Evolutionary conservation across 2,329 filamentous ascomycete genomes (phyloP).

Genomic region (Ophiocordyceps sinensis): DNA sequence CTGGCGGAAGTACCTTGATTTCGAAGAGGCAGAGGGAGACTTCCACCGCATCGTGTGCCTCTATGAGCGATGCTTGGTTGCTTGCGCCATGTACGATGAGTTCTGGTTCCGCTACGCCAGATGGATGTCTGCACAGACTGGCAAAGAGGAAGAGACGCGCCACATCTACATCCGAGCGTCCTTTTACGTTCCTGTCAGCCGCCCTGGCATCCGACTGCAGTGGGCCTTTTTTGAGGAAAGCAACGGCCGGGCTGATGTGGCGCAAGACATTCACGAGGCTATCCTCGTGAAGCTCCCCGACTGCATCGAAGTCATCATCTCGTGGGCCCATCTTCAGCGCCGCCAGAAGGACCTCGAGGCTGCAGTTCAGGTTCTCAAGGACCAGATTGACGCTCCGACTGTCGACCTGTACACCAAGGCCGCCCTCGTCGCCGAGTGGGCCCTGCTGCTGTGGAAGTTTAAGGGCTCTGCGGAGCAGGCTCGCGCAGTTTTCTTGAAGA

Average conservation of each 20-base stretch:
- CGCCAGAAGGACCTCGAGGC: slow-evolving; percentile 73
- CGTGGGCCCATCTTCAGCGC: slow-evolving; percentile 73
- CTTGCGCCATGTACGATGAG: slow-evolving; percentile 88
- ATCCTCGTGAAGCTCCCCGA: slow-evolving; percentile 65
- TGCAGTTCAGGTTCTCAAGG: slow-evolving; percentile 70
- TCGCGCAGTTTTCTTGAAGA: slow-evolving; percentile 68
- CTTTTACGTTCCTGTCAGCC: slow-evolving; percentile 78
- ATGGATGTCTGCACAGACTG: slow-evolving; percentile 75
- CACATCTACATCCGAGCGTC: slow-evolving; percentile 84
- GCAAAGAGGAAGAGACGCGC: slow-evolving; percentile 77
- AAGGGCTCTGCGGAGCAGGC: slow-evolving; percentile 71
- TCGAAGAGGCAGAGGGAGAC: slow-evolving; percentile 76
- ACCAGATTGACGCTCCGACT: slow-evolving; percentile 58
- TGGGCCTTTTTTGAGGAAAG: slow-evolving; percentile 95
- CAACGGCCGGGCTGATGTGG: slow-evolving; percentile 58
- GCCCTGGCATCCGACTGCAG: slow-evolving; percentile 70
- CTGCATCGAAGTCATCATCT: slow-evolving; percentile 76
- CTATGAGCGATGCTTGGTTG: slow-evolving; percentile 88
- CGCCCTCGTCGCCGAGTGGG: slow-evolving; percentile 78
- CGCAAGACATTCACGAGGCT: slow-evolving; percentile 70
- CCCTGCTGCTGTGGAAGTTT: slow-evolving; percentile 71
- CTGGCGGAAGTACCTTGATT: slow-evolving; percentile 94
- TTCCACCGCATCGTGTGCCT: slow-evolving; percentile 63
- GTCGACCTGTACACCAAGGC: slow-evolving; percentile 73
- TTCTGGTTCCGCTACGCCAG: slow-evolving; percentile 96